Conservation (phyloP, 2,329 filamentous ascomycete genomes). For the Cercospora beticola region DNA sequence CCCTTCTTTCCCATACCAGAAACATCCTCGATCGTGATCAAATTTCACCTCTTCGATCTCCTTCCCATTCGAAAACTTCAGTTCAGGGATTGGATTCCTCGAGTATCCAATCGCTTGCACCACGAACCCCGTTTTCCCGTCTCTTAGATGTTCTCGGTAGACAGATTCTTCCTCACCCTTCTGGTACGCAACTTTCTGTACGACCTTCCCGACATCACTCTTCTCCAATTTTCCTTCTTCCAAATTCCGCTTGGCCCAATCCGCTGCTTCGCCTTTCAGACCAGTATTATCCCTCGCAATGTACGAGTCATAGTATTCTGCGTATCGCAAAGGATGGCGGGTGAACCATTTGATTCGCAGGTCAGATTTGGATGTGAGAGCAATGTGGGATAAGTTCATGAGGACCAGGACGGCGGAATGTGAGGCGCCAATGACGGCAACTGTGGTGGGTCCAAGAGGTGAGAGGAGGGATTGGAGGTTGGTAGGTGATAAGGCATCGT, state of each 20-base stretch:
- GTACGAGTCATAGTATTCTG: conserved; percentile 62
- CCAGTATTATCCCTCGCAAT: conserved; percentile 66
- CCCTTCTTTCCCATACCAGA: conserved; percentile 27
- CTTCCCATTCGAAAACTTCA: conserved; percentile 40
- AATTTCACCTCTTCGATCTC: conserved; percentile 43
- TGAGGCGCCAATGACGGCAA: conserved; percentile 62
- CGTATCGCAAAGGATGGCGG: conserved; percentile 60
- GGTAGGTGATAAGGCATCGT: conserved; percentile 57
- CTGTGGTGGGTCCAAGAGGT: conserved; percentile 43
- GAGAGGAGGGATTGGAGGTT: conserved; percentile 45
- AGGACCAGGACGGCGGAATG: conserved; percentile 64
- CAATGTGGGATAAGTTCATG: conserved; percentile 59
- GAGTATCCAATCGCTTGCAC: conserved; percentile 62
- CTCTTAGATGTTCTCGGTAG: conserved; percentile 50
- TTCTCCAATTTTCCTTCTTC: conserved; percentile 51
- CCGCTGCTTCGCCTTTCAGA: conserved; percentile 61
- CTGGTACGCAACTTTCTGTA: conserved; percentile 41
- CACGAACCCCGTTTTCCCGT: conserved; percentile 48
- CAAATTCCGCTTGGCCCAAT: conserved; percentile 59
- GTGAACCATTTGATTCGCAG: conserved; percentile 63
- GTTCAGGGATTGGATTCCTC: conserved; percentile 50
- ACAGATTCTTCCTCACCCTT: conserved; percentile 52
- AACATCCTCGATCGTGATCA: conserved; percentile 44
- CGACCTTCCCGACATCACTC: conserved; percentile 49
- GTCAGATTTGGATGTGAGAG: conserved; percentile 51